Conservation (phyloP, 306 rosid genomes). For the Quercus suber region DNA sequence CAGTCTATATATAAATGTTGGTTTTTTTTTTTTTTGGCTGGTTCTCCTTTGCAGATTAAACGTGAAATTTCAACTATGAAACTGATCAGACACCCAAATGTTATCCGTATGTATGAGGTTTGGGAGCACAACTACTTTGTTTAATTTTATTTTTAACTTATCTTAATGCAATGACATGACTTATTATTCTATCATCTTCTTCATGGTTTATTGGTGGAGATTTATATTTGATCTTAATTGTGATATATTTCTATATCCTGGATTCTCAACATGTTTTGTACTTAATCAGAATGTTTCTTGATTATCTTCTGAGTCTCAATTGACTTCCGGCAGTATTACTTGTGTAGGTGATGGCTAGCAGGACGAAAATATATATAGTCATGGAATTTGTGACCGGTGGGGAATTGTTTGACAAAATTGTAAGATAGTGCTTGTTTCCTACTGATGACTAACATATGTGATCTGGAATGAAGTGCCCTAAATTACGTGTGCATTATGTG, state of each 20-base stretch:
- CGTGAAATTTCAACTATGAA: slow-evolving; percentile 97
- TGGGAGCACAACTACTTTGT: slow-evolving; percentile 21
- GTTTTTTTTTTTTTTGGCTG: background rate
- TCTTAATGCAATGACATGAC: background rate
- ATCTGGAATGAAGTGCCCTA: background rate
- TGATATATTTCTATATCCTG: slow-evolving; percentile 17
- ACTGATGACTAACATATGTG: background rate
- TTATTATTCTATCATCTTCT: background rate
- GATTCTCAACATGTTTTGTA: slow-evolving; percentile 6
- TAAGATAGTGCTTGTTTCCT: slow-evolving; percentile 38
- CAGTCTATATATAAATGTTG: background rate
- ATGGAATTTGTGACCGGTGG: slow-evolving; percentile 94
- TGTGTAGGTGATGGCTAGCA: slow-evolving; percentile 94
- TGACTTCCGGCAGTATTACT: slow-evolving; percentile 29
- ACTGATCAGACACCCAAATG: slow-evolving; percentile 88
- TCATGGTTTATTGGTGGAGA: background rate
- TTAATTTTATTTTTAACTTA: background rate
- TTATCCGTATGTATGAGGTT: slow-evolving; percentile 91
- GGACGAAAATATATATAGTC: slow-evolving; percentile 86
- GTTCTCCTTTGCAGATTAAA: slow-evolving; percentile 63
- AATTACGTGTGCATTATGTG: background rate
- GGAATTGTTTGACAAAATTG: slow-evolving; percentile 89
- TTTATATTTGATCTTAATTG: background rate
- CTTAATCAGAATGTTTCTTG: slow-evolving; percentile 3
- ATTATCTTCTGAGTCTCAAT: slow-evolving; percentile 11